Evolutionary conservation across 768 basidiomycete genomes (phyloP), one percentile per base, ranked within the genome.

Genomic region (Saitozyma podzolica): DNA sequence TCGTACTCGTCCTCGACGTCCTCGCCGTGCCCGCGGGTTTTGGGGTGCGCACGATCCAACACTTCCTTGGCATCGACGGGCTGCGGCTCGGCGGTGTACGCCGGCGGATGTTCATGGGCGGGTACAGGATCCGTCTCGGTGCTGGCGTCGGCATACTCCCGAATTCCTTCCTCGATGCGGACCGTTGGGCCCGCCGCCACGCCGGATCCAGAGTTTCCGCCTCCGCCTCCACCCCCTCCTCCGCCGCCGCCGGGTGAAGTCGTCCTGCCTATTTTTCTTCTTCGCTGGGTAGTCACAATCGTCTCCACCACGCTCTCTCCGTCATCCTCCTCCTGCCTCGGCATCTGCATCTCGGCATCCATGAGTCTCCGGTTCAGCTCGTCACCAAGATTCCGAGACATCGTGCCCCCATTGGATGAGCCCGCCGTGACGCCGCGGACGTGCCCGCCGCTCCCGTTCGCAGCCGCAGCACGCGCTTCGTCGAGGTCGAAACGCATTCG

Each of bases 401-500:
- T 39, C 0, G 78, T 78, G 37, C 62, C 71, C 9, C 60, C 61
- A 11, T 61, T 68, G n/a, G 68, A 68, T 0, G 65, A 65, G 29
- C 29, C 29, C 3, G 54, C 57, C 17, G 62, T 65, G 1, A 63
- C 56, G 19, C 55, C 61, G 11, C 62, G 50, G 10, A 58, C 48
- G 77, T 91, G 48, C 80, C 81, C 52, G 66, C 72, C 80, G 47
- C 79, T 76, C 47, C 82, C 81, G 53, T 75, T 75, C 10, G 66
- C 68, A 39, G 68, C 72, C 52, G 78, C 81, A 56, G 81, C 85
- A 47, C 92, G 84, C 83, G 94, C 85, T 80, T 94, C 92, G 69
- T 97, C 93, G 84, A 97, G 86, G 71, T 97, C 94, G 67, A 89
- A 95, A 40, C 91, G 84, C 85, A 96, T 88, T 52, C 92, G 85